phyloP scores from a whole-genome alignment of 2,329 filamentous ascomycete species.

The Talaromyces piceae region DNA sequence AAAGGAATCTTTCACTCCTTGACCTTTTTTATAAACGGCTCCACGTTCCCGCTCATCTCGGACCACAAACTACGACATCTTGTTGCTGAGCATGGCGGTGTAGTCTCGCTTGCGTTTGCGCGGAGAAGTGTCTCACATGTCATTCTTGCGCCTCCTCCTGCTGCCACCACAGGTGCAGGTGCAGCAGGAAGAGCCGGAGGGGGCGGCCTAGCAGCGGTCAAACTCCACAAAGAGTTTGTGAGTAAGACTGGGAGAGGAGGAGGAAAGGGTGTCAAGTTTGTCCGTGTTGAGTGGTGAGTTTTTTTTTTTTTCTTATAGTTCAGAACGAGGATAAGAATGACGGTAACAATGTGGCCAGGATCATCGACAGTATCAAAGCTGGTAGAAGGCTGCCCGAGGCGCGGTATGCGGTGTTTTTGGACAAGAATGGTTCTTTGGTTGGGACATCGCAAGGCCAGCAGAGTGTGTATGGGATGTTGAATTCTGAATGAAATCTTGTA shows the following conservation, averaged over 20 bases:
- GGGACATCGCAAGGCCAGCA: constrained; percentile 52
- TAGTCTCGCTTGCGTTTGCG: constrained; percentile 61
- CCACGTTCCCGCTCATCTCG: constrained; percentile 70
- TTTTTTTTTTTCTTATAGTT: constrained; percentile 10
- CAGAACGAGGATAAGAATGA: background rate
- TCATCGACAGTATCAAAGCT: constrained; percentile 72
- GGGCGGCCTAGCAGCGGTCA: constrained; percentile 69
- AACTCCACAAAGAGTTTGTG: constrained; percentile 71
- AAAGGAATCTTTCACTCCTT: constrained; percentile 59
- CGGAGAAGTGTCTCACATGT: constrained; percentile 77
- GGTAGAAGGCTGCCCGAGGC: constrained; percentile 69
- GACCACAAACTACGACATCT: constrained; percentile 80
- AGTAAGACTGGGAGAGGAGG: constrained; percentile 39
- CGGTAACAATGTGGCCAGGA: constrained; percentile 47
- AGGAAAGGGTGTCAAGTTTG: constrained; percentile 67
- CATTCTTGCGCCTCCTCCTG: constrained; percentile 51
- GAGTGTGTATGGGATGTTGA: constrained; percentile 54
- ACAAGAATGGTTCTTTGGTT: background rate
- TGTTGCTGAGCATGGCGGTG: constrained; percentile 66
- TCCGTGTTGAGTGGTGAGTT: constrained; percentile 69
- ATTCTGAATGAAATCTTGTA: too few relatives aligned
- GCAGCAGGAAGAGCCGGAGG: constrained; percentile 40
- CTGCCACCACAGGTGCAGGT: constrained; percentile 23
- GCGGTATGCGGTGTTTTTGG: constrained; percentile 51
- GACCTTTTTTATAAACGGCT: constrained; percentile 80